phyloP scores from a whole-genome alignment of 768 basidiomycete species.

The Xerocomellus chrysenteron region DNA sequence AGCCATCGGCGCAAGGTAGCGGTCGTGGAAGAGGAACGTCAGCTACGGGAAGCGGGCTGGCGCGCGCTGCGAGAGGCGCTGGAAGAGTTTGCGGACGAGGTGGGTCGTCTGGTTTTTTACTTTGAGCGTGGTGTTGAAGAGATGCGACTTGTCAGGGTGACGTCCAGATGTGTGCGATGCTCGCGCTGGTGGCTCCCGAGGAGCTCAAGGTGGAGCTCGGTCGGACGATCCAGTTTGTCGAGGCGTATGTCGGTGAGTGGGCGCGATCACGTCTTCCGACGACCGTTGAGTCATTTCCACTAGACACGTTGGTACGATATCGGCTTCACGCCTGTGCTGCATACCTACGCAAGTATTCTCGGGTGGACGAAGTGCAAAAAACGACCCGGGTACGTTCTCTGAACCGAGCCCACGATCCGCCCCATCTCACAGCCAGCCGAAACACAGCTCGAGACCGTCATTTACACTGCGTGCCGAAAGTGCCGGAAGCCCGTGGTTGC shows the following conservation, averaged over 20 bases:
- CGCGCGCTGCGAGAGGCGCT: conserved; percentile 51
- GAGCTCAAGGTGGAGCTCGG: conserved; percentile 52
- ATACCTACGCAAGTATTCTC: conserved; percentile 68
- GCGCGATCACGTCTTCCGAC: background rate
- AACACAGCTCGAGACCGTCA: conserved; percentile 63
- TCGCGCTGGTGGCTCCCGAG: conserved; percentile 57
- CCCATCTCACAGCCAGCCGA: background rate
- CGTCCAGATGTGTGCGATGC: conserved; percentile 76
- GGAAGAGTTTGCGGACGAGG: conserved; percentile 64
- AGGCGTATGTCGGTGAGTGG: conserved; percentile 69
- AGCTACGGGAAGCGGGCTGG: conserved; percentile 56
- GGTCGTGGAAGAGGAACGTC: conserved; percentile 49
- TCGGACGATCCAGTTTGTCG: conserved; percentile 54
- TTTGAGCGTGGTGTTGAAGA: background rate
- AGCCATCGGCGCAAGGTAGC: conserved; percentile 16
- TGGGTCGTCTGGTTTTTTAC: conserved; percentile 25
- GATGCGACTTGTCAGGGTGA: conserved; percentile 54
- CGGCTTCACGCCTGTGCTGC: conserved; percentile 67
- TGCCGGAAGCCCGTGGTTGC: conserved; percentile 62
- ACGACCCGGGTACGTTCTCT: conserved; percentile 48
- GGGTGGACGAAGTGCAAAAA: conserved; percentile 49
- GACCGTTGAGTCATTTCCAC: background rate
- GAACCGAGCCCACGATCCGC: no score
- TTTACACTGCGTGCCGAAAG: conserved; percentile 67
- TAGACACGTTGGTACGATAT: conserved; percentile 64